Percentiles rank a stretch among this genome's conserved stretches.
phyloP scores from a whole-genome alignment of 2,329 filamentous ascomycete species.

The Pseudogymnoascus sp. region DNA sequence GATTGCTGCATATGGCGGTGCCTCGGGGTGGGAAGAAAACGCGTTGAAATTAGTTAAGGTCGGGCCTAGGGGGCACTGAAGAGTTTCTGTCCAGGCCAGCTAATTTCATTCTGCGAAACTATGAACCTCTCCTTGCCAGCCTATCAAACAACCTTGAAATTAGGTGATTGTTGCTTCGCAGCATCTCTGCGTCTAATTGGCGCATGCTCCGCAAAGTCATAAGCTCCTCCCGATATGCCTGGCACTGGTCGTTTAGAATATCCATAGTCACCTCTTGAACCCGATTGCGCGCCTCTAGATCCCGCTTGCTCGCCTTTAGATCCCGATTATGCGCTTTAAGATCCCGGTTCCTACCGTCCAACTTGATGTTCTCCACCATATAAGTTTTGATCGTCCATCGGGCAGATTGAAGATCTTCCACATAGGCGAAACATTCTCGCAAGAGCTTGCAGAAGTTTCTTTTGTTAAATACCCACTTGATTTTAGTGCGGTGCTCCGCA shows the following conservation, averaged over 20 bases:
- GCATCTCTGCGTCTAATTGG: background rate
- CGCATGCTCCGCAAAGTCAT: background rate
- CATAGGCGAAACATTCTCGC: background rate
- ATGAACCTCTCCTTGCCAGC: background rate
- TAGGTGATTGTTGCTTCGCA: background rate
- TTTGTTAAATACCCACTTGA: background rate
- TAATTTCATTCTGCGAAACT: background rate
- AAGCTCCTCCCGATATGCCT: background rate
- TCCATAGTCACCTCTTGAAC: background rate
- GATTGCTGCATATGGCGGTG: constrained; percentile 48
- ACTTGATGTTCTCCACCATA: background rate
- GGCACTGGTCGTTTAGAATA: background rate
- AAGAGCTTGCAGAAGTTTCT: background rate
- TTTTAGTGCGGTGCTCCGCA: background rate
- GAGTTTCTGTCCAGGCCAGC: background rate
- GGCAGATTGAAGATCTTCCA: background rate
- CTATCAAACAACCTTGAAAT: background rate
- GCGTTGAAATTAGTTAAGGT: constrained; percentile 56
- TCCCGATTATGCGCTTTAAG: background rate
- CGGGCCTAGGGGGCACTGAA: constrained; percentile 28
- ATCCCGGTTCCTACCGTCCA: background rate
- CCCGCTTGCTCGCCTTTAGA: background rate
- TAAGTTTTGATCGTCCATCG: background rate
- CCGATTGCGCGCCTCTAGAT: background rate
- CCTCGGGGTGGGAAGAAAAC: constrained; percentile 52